A percentile compares a stretch with the other conserved stretches of the same genome.
phyloP scores from a whole-genome alignment of 139 green algal genomes.

The Haematococcus lacustris region DNA sequence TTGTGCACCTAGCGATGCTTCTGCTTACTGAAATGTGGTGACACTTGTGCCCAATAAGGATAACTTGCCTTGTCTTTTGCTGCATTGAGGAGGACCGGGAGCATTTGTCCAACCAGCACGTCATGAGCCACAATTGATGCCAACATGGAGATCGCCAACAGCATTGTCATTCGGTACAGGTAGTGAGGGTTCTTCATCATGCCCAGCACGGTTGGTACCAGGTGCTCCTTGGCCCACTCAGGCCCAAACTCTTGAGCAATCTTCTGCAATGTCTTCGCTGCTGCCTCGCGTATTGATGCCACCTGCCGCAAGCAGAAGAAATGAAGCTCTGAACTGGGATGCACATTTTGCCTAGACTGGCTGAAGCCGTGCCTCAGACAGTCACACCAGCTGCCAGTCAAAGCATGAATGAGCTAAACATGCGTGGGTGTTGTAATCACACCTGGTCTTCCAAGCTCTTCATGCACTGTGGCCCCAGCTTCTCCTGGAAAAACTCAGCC shows the following conservation, averaged over 20 bases:
- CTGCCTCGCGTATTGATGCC: conserved; percentile 83
- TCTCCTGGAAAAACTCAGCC: conserved; percentile 73
- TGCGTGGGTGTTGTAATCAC: too few relatives aligned
- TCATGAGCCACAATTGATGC: conserved; percentile 73
- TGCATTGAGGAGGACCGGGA: conserved; percentile 4
- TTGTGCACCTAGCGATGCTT: too few relatives aligned
- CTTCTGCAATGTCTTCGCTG: conserved; percentile 77
- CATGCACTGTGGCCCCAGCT: conserved; percentile 92
- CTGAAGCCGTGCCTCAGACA: too few relatives aligned
- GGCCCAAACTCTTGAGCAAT: conserved; percentile 89
- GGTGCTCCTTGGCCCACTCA: conserved; percentile 85
- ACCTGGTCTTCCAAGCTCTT: conserved; percentile 89
- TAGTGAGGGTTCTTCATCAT: conserved; percentile 76
- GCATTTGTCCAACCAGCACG: conserved; percentile 40
- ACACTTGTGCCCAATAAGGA: too few relatives aligned
- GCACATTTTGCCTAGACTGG: too few relatives aligned
- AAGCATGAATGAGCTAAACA: too few relatives aligned
- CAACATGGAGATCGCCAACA: conserved; percentile 73
- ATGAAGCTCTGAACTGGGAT: too few relatives aligned
- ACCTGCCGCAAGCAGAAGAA: conserved; percentile 35
- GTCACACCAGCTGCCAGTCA: too few relatives aligned
- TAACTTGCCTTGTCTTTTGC: too few relatives aligned
- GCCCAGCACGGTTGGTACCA: conserved; percentile 74
- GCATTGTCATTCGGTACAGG: conserved; percentile 92
- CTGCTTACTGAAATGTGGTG: too few relatives aligned